These are phyloP conservation scores for Candida glaebosa DNA, from an alignment of 805 yeast species.

Conservation along the genomic window DNA sequence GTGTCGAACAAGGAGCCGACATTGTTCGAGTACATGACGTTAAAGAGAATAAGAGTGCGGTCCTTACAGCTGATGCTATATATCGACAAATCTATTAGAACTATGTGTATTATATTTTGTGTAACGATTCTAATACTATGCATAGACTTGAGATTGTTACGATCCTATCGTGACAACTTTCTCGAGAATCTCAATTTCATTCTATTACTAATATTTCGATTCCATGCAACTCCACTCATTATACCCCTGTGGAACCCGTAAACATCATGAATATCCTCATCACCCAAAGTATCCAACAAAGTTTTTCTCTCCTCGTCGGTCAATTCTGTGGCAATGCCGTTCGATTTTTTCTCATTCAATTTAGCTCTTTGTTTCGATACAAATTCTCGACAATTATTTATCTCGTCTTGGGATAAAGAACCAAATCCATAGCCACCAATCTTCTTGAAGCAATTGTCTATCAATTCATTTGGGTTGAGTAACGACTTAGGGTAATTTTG, in stretches of 20 bases:
- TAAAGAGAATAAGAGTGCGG: constrained; percentile 42
- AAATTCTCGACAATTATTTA: constrained; percentile 70
- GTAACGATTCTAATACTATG: no score
- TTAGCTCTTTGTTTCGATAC: constrained; percentile 62
- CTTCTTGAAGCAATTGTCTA: constrained; percentile 74
- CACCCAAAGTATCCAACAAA: constrained; percentile 16
- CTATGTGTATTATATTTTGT: not conserved
- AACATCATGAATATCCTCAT: constrained; percentile 38
- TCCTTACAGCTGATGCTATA: constrained; percentile 70
- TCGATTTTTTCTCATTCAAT: constrained; percentile 23
- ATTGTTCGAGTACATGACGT: constrained; percentile 89
- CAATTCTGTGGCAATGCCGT: constrained; percentile 29
- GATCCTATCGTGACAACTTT: constrained; percentile 9
- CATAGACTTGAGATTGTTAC: no score
- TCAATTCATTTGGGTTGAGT: constrained; percentile 63
- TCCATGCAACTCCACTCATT: constrained; percentile 62
- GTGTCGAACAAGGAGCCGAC: constrained; percentile 71
- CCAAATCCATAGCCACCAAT: constrained; percentile 64
- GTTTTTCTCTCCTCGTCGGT: constrained; percentile 38
- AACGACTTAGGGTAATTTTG: constrained; percentile 77
- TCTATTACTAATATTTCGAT: constrained; percentile 52
- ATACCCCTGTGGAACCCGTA: constrained; percentile 42
- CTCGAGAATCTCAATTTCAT: constrained; percentile 40
- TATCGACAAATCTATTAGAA: constrained; percentile 34
- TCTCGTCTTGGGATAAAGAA: constrained; percentile 77